Conservation (phyloP, 1,284 basidiomycete species). For the Marasmius fiardii region DNA sequence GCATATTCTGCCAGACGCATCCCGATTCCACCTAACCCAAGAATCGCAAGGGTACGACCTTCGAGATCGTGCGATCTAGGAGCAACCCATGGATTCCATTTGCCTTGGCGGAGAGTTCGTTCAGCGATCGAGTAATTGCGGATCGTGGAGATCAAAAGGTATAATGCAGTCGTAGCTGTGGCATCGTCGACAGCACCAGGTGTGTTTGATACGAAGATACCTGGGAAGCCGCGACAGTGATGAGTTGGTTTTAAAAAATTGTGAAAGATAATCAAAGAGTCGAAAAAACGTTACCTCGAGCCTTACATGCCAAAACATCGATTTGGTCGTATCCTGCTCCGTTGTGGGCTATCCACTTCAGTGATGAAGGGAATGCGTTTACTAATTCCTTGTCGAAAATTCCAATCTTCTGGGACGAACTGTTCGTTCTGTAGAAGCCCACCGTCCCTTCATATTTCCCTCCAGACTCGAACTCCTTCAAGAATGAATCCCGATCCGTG, state of each 20-base stretch:
- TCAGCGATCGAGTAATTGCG: constrained; percentile 78
- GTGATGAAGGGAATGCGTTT: constrained; percentile 55
- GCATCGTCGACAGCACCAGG: constrained; percentile 90
- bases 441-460: constrained; percentile 75
- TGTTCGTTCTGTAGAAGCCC: constrained; percentile 80
- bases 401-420: constrained; percentile 64
- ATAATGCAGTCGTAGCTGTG: constrained; percentile 87
- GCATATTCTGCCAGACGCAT: constrained; percentile 64
- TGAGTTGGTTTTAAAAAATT: no score
- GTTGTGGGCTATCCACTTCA: constrained; percentile 89
- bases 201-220: constrained; percentile 87
- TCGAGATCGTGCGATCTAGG: constrained; percentile 69
- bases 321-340: constrained; percentile 93
- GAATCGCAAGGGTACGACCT: constrained; percentile 77
- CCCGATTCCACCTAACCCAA: constrained; percentile 92
- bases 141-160: constrained; percentile 81
- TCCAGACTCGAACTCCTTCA: constrained; percentile 57
- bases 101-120: constrained; percentile 53
- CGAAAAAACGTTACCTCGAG: constrained; percentile 44
- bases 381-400: constrained; percentile 81
- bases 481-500: constrained; percentile 63
- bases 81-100: constrained; percentile 53
- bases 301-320: constrained; percentile 72
- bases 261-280: neutral
- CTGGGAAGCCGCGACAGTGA: constrained; percentile 31